Base-by-base conservation (phyloP, 257 asterid genomes). In the Nicotiana tabacum region DNA sequence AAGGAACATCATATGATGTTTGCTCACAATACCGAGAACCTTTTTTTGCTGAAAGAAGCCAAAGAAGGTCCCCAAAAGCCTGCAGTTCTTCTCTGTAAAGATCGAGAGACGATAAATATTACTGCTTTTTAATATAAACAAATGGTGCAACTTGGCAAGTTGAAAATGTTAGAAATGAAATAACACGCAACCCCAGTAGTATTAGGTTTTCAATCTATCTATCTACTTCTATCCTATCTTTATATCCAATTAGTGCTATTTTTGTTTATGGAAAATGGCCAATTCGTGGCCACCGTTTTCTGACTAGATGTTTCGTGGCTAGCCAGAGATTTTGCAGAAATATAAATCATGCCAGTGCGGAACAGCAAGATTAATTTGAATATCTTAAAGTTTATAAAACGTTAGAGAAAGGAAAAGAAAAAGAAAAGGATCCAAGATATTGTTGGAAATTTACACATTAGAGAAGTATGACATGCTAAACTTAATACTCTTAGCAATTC, bases 201-300 rank as follows among this genome's bases (percentile, higher is more conserved):
- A 43, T 12, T 72, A 74, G 51, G 24, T 48, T 74, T 12, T 48
- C 24, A 6, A 74, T 74, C 62, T 5, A 46, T 74, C 8, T 74
- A 72, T 48, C 79, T 24, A 72, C 79, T 46, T 58, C 56, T n/a
- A 43, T 72, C 78, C 56, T n/a, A 43, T 72, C 78, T 12, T 72
- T 72, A 43, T 72, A 72, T 72, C 13, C 27, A 13, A 72, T 17
- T 24, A 24, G 21, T 46, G 15, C 12, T 46, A 12, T 6, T 30
- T 46, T 72, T 11, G 6, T 72, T n/a, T 43, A 32, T 21, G 60
- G 60, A 51, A 70, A 70, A 18, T 9, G 6, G 5, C 24, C 62
- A 48, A 74, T 74, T 72, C 33, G 79, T 74, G 79, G 16, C 27
- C 21, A 48, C 43, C 4, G 48, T 74, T 48, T 17, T 48, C 15